phyloP scores from a whole-genome alignment of 202 grass and related monocot species.

The Brachypodium distachyon region DNA sequence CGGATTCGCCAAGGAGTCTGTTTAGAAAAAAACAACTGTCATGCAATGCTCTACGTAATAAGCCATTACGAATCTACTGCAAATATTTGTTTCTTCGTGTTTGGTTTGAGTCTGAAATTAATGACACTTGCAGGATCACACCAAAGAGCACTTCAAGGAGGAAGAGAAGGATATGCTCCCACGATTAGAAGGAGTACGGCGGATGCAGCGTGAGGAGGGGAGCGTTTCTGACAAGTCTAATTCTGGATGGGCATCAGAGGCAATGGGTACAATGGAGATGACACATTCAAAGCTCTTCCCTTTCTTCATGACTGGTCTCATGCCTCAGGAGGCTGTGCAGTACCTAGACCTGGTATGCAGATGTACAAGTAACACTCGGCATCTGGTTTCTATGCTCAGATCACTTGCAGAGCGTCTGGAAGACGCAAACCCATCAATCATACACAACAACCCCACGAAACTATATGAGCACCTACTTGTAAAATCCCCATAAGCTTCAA shows the following conservation, averaged over 20 bases:
- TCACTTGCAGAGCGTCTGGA: constrained; percentile 55
- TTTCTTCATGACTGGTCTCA: constrained; percentile 89
- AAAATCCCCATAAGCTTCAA: constrained; percentile 35
- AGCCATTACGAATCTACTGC: neutral
- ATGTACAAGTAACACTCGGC: constrained; percentile 41
- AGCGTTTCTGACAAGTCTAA: constrained; percentile 46
- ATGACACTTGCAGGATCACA: constrained; percentile 54
- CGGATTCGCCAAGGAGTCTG: neutral
- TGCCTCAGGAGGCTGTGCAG: constrained; percentile 81
- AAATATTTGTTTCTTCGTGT: neutral
- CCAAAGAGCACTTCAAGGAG: constrained; percentile 79
- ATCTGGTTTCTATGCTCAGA: constrained; percentile 57
- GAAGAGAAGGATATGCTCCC: constrained; percentile 83
- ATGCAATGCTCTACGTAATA: neutral
- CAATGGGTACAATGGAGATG: constrained; percentile 52
- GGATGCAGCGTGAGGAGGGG: constrained; percentile 59
- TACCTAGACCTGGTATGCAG: constrained; percentile 72
- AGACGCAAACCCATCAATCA: constrained; percentile 42
- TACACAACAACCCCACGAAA: constrained; percentile 49
- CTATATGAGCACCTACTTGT: constrained; percentile 52
- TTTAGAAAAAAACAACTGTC: neutral
- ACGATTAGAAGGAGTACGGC: constrained; percentile 47
- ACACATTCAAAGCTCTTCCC: constrained; percentile 87
- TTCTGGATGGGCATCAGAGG: constrained; percentile 45
- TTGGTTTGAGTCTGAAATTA: constrained; percentile 8